A percentile compares a stretch with the other conserved stretches of the same genome.
Conservation (phyloP, 345 rosid genomes). For the Euclidium syriacum region DNA sequence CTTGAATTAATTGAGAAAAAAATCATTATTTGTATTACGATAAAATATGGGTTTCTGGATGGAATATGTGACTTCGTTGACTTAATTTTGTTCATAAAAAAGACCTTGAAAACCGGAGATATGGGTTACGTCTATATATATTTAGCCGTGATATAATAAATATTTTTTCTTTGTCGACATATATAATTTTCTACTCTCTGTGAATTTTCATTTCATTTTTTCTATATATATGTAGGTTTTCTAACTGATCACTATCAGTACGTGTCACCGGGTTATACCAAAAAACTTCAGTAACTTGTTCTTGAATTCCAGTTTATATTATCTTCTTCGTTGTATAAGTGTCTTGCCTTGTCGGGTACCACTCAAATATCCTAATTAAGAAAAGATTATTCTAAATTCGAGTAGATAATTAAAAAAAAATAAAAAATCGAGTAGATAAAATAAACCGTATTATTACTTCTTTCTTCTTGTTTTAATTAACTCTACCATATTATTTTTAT, state of each 20-base stretch:
- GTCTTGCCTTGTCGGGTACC: neutral
- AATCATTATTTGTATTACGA: neutral
- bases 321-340: neutral
- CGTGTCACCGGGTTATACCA: neutral
- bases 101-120: too few relatives aligned
- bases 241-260: neutral
- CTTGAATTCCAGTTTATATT: neutral
- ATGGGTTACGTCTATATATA: too few relatives aligned
- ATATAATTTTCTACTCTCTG: neutral
- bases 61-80: neutral
- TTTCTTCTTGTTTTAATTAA: too few relatives aligned
- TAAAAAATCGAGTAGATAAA: too few relatives aligned
- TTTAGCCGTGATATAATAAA: neutral
- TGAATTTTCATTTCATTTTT: neutral
- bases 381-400: too few relatives aligned
- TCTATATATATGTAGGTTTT: too few relatives aligned
- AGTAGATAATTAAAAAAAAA: too few relatives aligned
- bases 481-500: too few relatives aligned
- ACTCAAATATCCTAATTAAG: neutral
- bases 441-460: too few relatives aligned
- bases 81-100: neutral
- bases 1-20: too few relatives aligned
- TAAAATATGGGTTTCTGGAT: neutral
- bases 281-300: neutral
- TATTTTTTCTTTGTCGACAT: neutral